A percentile compares a stretch with the other conserved stretches of the same genome.
Evolutionary conservation across 306 rosid species (phyloP).

Genomic region (Trifolium dubium): DNA sequence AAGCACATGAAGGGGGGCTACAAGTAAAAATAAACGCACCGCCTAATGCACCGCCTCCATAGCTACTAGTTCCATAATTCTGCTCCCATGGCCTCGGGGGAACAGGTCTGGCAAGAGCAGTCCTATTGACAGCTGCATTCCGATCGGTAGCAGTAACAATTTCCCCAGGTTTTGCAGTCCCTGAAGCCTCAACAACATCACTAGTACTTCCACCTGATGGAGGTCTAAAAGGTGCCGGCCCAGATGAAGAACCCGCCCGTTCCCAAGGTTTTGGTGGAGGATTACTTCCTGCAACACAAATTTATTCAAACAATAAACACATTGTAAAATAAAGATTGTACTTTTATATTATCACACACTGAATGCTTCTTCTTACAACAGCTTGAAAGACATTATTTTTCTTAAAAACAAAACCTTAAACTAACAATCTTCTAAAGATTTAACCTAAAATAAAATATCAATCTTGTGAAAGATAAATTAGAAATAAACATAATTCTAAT

Average conservation of each 20-base stretch:
- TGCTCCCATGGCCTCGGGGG: constrained; percentile 98
- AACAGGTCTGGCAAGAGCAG: constrained; percentile 74
- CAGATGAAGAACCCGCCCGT: constrained; percentile 76
- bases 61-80: constrained; percentile 60
- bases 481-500: constrained; percentile 1
- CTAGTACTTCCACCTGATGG: constrained; percentile 87
- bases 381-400: not conserved
- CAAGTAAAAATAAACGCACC: constrained; percentile 46
- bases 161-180: constrained; percentile 95
- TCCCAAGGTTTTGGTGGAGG: constrained; percentile 99
- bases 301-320: constrained; percentile 24
- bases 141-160: constrained; percentile 73
- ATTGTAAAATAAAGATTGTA: not conserved
- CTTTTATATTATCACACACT: not conserved
- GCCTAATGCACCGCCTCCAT: constrained; percentile 81
- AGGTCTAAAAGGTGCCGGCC: constrained; percentile 89
- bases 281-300: constrained; percentile 60
- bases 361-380: not conserved
- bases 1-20: not conserved
- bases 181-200: constrained; percentile 94
- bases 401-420: not conserved
- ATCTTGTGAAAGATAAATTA: not conserved
- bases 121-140: constrained; percentile 53
- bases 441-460: not conserved
- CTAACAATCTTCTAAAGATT: not conserved